Evolutionary conservation across 2,329 filamentous ascomycete genomes (phyloP), one percentile per base, ranked within the genome.

Genomic region (Monosporascus sp.): DNA sequence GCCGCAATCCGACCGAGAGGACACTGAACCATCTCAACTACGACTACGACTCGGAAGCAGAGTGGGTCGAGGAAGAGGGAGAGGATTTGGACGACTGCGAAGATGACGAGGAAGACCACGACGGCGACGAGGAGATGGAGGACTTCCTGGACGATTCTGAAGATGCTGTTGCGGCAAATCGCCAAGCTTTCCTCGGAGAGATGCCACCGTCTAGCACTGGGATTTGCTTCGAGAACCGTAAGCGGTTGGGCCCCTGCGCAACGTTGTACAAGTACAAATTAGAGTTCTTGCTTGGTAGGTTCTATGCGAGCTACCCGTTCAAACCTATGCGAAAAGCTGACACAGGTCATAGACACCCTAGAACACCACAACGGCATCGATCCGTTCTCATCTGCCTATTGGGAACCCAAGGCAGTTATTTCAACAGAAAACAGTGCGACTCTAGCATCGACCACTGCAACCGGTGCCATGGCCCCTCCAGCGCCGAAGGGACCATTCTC

Each of bases 141-240:
- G 92, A 85, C 18, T 97, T 97, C 65, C 76, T 97, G 2, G 92
- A 96, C 61, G 90, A 95, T 62, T 89, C 89, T 6, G 89, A 95
- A 50, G 89, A 94, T 56, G 65, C 58, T 24, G 54, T 59, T 20
- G 56, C 62, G 18, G 53, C 60, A 9, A 50, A 51, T 22, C 65
- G 66, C 22, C 70, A 64, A 80, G 73, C 55, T 73, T 70, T 66
- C 75, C 71, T 58, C 77, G 68, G 79, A 81, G 75, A 74, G 81
- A 78, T 95, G 63, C 83, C 92, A 64, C 90, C 91, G 0, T 76
- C 88, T 43, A 88, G 81, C 65, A 90, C 85, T 3, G 94, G 93
- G 0, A 73, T 97, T 9, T 94, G 88, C 66, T 99, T 91, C 82
- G 89, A 96, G 65, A 80, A 87, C 64, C 68, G 63, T 38, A 67